phyloP scores from a whole-genome alignment of 305 asterid species.

The Plantago coronopus region DNA sequence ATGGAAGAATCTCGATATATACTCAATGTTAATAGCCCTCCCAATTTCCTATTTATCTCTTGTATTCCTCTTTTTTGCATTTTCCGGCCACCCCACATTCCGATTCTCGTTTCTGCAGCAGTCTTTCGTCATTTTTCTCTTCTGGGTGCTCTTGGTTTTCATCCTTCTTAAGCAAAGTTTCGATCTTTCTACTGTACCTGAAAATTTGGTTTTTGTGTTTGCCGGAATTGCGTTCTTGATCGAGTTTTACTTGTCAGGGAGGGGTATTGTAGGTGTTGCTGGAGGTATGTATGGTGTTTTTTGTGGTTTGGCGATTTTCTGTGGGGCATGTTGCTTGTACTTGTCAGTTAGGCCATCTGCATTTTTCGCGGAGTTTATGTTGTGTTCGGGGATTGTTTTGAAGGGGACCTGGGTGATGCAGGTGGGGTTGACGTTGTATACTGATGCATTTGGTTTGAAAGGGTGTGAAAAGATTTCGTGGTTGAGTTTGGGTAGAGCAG shows the following conservation, averaged over 20 bases:
- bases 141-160: slow-evolving; percentile 58
- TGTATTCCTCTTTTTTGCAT: slow-evolving; percentile 45
- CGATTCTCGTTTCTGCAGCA: slow-evolving; percentile 66
- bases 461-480: slow-evolving; percentile 59
- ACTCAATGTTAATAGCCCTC: slow-evolving; percentile 49
- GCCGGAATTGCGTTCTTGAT: slow-evolving; percentile 51
- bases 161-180: slow-evolving; percentile 46
- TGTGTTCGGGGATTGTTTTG: slow-evolving; percentile 59
- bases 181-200: slow-evolving; percentile 50
- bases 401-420: slow-evolving; percentile 83
- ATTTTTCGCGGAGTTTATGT: slow-evolving; percentile 53
- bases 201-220: slow-evolving; percentile 41
- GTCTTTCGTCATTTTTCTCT: slow-evolving; percentile 49
- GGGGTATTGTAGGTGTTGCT: slow-evolving; percentile 57
- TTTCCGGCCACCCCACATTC: slow-evolving; percentile 50
- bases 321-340: slow-evolving; percentile 55
- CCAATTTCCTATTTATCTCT: slow-evolving; percentile 61
- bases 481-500: slow-evolving; percentile 25
- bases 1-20: slow-evolving; percentile 70
- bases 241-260: slow-evolving; percentile 58
- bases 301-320: slow-evolving; percentile 45
- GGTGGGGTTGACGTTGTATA: slow-evolving; percentile 62
- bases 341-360: slow-evolving; percentile 53
- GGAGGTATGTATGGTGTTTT: slow-evolving; percentile 44
- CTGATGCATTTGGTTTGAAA: slow-evolving; percentile 50